These are phyloP conservation scores for Penicillium sp. DNA, from an alignment of 2,329 filamentous ascomycete genomes.

Conservation along the genomic window DNA sequence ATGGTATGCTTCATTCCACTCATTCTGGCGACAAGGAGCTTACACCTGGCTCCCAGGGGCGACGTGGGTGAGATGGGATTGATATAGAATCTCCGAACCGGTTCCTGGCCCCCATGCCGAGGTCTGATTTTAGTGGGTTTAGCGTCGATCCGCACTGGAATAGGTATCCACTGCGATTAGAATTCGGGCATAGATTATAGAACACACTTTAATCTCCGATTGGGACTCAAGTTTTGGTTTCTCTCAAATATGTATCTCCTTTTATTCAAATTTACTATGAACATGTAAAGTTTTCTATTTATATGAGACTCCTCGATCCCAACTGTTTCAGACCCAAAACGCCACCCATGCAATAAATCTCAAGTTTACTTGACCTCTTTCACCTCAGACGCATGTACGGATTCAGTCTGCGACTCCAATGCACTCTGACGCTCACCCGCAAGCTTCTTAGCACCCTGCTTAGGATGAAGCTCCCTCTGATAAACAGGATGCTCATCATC, in stretches of 20 bases:
- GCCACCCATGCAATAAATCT: neutral
- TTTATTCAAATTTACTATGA: neutral
- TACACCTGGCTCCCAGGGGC: neutral
- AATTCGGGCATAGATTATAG: neutral
- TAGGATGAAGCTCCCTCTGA: constrained; percentile 31
- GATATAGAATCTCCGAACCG: neutral
- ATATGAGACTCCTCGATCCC: neutral
- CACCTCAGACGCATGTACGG: neutral
- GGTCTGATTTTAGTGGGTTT: neutral
- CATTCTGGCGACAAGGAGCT: constrained; percentile 19
- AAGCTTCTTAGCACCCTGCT: neutral
- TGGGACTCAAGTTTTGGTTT: neutral
- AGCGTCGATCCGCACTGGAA: neutral
- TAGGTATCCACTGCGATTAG: neutral
- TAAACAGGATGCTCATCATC: constrained; percentile 46
- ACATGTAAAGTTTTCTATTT: neutral
- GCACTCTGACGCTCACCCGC: neutral
- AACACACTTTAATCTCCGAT: neutral
- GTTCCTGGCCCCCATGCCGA: neutral
- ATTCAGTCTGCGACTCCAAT: neutral
- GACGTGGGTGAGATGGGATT: neutral
- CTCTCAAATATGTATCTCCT: neutral
- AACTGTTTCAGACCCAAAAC: neutral
- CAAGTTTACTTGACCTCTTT: neutral
- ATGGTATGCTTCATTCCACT: constrained; percentile 23